Base-by-base conservation (phyloP, 176 grass and related monocot species). In the Juncus effusus region DNA sequence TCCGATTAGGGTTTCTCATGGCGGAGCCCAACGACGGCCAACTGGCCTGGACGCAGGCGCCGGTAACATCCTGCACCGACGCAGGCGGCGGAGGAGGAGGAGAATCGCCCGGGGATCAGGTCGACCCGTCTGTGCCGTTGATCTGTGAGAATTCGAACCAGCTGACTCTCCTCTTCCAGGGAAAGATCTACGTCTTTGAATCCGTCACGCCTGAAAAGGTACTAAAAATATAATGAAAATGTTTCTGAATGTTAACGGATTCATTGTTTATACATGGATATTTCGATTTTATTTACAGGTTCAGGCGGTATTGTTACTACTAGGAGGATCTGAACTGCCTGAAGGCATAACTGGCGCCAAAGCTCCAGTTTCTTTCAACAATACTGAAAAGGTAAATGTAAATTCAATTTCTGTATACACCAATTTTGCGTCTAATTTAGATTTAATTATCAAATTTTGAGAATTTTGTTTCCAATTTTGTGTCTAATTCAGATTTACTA, bases 141-240 rank as follows among this genome's bases (percentile, higher is more conserved):
- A 67, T 70, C 38, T 51, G 44, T 50, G 74, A 51, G 13, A 79
- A 10, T 67, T 82, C 80, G 15, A 92, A 89, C 80, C 93, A 97
- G 82, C 60, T 97, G 36, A 97, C 88, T 50, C 85, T 97, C 56
- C 72, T 92, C 65, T 97, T 97, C 82, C 88, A 97, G 75, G 93
- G 93, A 62, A 87, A 97, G 82, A 85, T 97, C 13, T 97, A 89
- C 72, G 88, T 97, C 51, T 97, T 97, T 85, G 93, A 96, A 60
- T 91, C 85, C 14, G 82, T 96, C 67, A 88, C 93, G 4, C 82
- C 82, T 5, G 90, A 95, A 1, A 95, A 86, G 90, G 86, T 95
- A 6, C 38, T 3, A 47, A 47, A 5, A 47, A 47, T 47, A 1
- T 47, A 5, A 6, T 47, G 44, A 9, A 47, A 47, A 47, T 47